Evolutionary conservation across 1,139 yeast genomes (phyloP), one percentile per base, ranked within the genome.

Genomic region (Kodamaea suecica): DNA sequence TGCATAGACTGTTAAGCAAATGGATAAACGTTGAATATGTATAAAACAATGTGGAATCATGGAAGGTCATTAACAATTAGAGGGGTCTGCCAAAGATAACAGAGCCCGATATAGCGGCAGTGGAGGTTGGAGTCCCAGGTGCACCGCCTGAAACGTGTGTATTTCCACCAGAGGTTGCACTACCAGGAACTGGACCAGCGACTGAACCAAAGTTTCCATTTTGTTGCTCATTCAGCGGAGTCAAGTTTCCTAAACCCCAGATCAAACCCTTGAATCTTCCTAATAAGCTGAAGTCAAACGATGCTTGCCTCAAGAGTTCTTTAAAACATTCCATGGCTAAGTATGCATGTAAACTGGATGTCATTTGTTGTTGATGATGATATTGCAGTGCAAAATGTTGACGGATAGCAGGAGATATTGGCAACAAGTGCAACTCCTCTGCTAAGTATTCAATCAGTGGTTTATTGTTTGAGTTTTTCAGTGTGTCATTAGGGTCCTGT

Each of bases 311-410:
- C 41, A 72, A 71, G 30, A 78, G 54, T 47, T 77, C 82, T 44
- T 76, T 73, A 45, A 76, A 75, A 38, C 81, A 74, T 45, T 78
- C 72, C 66, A 75, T 66, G 14, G 80, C 73, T 42, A 78, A 61
- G 39, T 77, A 66, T 30, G 84, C 78, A 45, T 69, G 73, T 43
- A 70, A 58, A 3, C 73, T 66, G 4, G 73, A 66, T 4, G 74
- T 66, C 64, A 68, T 63, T 43, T 66, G 74, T 41, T 58, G 64
- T 41, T 59, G 68, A 39, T 59, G 66, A 30, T 59, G 65, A 35
- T 51, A 59, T 38, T 54, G 64, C 13, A 52, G 49, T 26, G 52
- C 46, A 62, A 52, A 77, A 56, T 58, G 76, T 60, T 52, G 80
- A 49, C 61, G 76, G 54, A 59, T 71, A 38, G 57, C 68, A 38